A percentile compares a stretch with the other conserved stretches of the same genome.
phyloP scores from a whole-genome alignment of 2,329 filamentous ascomycete species.

The Mollisiaceae sp. region DNA sequence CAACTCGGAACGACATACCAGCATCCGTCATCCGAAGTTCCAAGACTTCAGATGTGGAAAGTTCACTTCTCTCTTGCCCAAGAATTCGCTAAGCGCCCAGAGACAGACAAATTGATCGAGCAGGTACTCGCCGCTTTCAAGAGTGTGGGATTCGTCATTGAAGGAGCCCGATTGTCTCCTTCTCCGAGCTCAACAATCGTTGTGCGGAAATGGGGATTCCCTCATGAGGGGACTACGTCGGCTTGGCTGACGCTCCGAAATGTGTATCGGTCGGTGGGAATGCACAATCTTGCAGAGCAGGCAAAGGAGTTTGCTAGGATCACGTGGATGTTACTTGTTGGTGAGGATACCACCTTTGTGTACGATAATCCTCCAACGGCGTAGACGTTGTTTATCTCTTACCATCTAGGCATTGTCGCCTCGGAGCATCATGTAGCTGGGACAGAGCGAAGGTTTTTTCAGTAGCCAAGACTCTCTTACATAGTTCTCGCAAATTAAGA shows the following conservation, averaged over 20 bases:
- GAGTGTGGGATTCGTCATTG: constrained; percentile 26
- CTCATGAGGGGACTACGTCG: constrained; percentile 11
- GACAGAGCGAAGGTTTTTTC: no score
- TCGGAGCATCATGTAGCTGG: no score
- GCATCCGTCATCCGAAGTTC: constrained; percentile 10
- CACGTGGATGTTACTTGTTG: constrained; percentile 22
- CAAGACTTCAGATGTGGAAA: constrained; percentile 20
- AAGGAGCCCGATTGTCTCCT: not conserved
- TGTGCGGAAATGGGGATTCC: constrained; percentile 26
- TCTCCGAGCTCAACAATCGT: not conserved
- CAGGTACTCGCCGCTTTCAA: constrained; percentile 18
- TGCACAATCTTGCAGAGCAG: not conserved
- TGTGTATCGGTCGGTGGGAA: constrained; percentile 17
- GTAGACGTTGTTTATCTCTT: not conserved
- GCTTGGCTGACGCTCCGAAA: constrained; percentile 21
- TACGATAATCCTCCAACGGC: not conserved
- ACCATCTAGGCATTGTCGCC: no score
- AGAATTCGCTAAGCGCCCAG: constrained; percentile 10
- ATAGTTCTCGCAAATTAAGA: no score
- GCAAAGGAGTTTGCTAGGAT: constrained; percentile 21
- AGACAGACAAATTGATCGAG: constrained; percentile 3
- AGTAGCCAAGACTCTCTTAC: no score
- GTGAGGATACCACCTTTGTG: constrained; percentile 28
- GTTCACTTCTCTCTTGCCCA: constrained; percentile 17
- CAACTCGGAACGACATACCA: constrained; percentile 20